phyloP scores from a whole-genome alignment of 129 eudicot species.

The Sambucus nigra region DNA sequence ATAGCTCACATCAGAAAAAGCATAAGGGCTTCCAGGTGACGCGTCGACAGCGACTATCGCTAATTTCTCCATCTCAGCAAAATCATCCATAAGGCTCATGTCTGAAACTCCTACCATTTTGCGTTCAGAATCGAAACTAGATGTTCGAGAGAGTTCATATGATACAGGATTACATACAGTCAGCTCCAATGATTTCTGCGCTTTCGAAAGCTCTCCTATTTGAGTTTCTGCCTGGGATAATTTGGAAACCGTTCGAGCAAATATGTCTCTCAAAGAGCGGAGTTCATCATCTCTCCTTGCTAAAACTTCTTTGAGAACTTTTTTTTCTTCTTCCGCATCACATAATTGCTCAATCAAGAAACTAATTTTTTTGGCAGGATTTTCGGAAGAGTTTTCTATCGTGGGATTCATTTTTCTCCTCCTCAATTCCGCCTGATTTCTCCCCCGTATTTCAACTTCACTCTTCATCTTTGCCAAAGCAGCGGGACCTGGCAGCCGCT shows the following conservation, averaged over 20 bases:
- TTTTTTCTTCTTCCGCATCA: slow-evolving; percentile 69
- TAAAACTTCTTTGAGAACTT: slow-evolving; percentile 42
- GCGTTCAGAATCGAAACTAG: slow-evolving; percentile 19
- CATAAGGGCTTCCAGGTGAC: slow-evolving; percentile 16
- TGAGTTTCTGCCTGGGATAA: slow-evolving; percentile 22
- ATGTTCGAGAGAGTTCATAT: neutral
- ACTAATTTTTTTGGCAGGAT: slow-evolving; percentile 20
- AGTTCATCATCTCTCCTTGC: slow-evolving; percentile 48
- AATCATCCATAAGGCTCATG: slow-evolving; percentile 70
- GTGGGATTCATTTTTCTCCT: slow-evolving; percentile 9
- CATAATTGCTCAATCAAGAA: slow-evolving; percentile 39
- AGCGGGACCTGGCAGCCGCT: slow-evolving; percentile 39
- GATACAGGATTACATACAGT: slow-evolving; percentile 9
- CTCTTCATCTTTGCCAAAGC: slow-evolving; percentile 26
- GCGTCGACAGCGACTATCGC: slow-evolving; percentile 57
- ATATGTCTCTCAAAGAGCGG: slow-evolving; percentile 19
- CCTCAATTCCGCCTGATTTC: slow-evolving; percentile 20
- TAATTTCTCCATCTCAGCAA: slow-evolving; percentile 74
- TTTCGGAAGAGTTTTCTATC: slow-evolving; percentile 14
- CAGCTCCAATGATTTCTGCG: slow-evolving; percentile 14
- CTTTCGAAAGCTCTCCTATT: slow-evolving; percentile 14
- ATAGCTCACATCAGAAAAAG: slow-evolving; percentile 11
- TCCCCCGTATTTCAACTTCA: slow-evolving; percentile 22
- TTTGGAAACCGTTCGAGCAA: slow-evolving; percentile 22
- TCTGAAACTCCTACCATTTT: slow-evolving; percentile 38